Percentiles rank a stretch among this genome's conserved stretches.
Evolutionary conservation across 805 yeast species (phyloP).

Genomic region (Yarrowia bubula): DNA sequence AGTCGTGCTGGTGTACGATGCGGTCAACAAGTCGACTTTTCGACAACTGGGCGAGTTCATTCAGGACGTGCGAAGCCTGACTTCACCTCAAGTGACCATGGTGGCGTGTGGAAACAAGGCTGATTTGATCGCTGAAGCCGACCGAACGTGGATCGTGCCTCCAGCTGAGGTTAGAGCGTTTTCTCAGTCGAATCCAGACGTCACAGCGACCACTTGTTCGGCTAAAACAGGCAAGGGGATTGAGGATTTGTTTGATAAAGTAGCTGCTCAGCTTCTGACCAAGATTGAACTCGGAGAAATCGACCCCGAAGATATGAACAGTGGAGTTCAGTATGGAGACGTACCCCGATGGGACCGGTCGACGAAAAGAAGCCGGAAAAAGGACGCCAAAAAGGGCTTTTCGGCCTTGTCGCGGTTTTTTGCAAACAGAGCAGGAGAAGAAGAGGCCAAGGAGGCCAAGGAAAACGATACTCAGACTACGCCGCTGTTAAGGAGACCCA

Average conservation of each 20-base stretch:
- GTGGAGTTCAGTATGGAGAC: constrained; percentile 55
- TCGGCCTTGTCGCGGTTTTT: constrained; percentile 10
- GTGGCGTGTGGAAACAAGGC: constrained; percentile 90
- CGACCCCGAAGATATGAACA: constrained; percentile 48
- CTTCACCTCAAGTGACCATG: constrained; percentile 86
- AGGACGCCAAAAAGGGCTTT: constrained; percentile 17
- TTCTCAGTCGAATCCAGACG: constrained; percentile 36
- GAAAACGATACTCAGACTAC: neutral
- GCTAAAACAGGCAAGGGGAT: constrained; percentile 47
- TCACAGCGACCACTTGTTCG: constrained; percentile 44
- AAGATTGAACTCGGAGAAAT: constrained; percentile 49
- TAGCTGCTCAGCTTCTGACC: constrained; percentile 45
- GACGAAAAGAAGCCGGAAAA: constrained; percentile 8
- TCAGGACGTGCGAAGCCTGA: constrained; percentile 83
- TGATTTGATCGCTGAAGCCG: constrained; percentile 54
- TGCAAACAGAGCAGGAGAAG: neutral
- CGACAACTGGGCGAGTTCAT: constrained; percentile 87
- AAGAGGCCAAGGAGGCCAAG: constrained; percentile 5
- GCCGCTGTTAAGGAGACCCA: neutral
- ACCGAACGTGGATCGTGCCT: constrained; percentile 38
- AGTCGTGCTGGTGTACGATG: constrained; percentile 92
- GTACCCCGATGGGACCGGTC: constrained; percentile 42
- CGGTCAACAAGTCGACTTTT: constrained; percentile 86
- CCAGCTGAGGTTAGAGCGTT: constrained; percentile 42
- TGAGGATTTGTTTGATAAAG: constrained; percentile 42